A percentile compares a stretch with the other conserved stretches of the same genome.
phyloP scores from a whole-genome alignment of 1,284 basidiomycete species.

The Malassezia cuniculi region DNA sequence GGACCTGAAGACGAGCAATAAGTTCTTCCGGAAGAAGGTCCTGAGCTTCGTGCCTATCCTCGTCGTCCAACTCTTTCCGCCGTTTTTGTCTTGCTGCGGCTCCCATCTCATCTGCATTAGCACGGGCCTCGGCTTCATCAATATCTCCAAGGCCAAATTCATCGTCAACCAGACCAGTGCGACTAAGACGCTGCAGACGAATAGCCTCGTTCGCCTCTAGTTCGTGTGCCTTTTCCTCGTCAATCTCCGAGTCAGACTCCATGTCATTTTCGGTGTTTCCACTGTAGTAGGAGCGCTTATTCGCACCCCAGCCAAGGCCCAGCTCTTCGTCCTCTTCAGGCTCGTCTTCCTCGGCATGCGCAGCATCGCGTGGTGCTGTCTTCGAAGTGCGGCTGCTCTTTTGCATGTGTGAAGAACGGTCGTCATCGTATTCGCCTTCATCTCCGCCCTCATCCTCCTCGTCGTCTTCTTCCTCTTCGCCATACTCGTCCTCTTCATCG shows the following conservation, averaged over 20 bases:
- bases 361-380: constrained; percentile 17
- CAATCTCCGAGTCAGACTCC: constrained; percentile 40
- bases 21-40: not conserved
- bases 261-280: constrained; percentile 34
- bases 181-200: constrained; percentile 62
- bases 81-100: constrained; percentile 27
- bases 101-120: constrained; percentile 20
- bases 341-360: constrained; percentile 47
- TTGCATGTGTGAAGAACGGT: constrained; percentile 5
- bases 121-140: constrained; percentile 20
- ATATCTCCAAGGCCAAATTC: constrained; percentile 72
- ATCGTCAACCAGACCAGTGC: constrained; percentile 60
- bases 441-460: constrained; percentile 18
- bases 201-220: constrained; percentile 76
- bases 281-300: constrained; percentile 42
- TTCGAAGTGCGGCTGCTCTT: constrained; percentile 11
- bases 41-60: not conserved
- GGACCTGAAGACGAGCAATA: not conserved
- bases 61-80: constrained; percentile 24
- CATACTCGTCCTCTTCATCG: constrained; percentile 23
- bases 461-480: constrained; percentile 44
- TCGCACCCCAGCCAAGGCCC: constrained; percentile 50
- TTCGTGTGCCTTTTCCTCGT: constrained; percentile 48
- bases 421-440: constrained; percentile 9
- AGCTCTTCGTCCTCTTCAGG: constrained; percentile 46